A percentile compares a stretch with the other conserved stretches of the same genome.
These are phyloP conservation scores for Boletus vermiculosoides DNA, from an alignment of 768 basidiomycete species.

Conservation along the genomic window DNA sequence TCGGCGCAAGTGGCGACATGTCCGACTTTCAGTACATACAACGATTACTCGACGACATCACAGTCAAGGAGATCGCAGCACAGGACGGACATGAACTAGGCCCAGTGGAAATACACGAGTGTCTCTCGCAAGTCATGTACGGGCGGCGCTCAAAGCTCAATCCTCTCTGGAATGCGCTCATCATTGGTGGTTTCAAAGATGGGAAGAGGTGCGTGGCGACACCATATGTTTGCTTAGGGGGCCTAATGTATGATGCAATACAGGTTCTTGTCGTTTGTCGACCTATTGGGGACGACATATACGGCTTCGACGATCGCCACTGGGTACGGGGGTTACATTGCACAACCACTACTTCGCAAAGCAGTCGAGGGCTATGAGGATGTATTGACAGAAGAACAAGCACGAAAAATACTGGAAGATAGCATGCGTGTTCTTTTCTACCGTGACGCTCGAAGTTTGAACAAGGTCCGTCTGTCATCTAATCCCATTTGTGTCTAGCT, in stretches of 20 bases:
- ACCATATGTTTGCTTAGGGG: not conserved
- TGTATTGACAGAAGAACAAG: slow-evolving; percentile 74
- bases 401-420: slow-evolving; percentile 72
- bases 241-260: not conserved
- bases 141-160: slow-evolving; percentile 81
- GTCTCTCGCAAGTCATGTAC: slow-evolving; percentile 90
- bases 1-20: slow-evolving; percentile 96
- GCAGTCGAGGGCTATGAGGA: slow-evolving; percentile 85
- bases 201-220: slow-evolving; percentile 61
- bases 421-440: slow-evolving; percentile 95
- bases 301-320: slow-evolving; percentile 91
- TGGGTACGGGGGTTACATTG: slow-evolving; percentile 91
- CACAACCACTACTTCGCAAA: slow-evolving; percentile 87
- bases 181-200: slow-evolving; percentile 90
- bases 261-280: slow-evolving; percentile 93
- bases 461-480: slow-evolving; percentile 64
- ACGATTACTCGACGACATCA: slow-evolving; percentile 69
- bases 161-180: slow-evolving; percentile 91
- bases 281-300: slow-evolving; percentile 96
- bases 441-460: slow-evolving; percentile 90
- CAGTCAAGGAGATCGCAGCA: slow-evolving; percentile 74
- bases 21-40: slow-evolving; percentile 96
- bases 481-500: not conserved
- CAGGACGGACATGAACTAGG: slow-evolving; percentile 84
- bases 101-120: slow-evolving; percentile 90